Evolutionary conservation across 306 rosid genomes (phyloP), one percentile per base, ranked within the genome.

Genomic region (Casuarina cunninghamiana): DNA sequence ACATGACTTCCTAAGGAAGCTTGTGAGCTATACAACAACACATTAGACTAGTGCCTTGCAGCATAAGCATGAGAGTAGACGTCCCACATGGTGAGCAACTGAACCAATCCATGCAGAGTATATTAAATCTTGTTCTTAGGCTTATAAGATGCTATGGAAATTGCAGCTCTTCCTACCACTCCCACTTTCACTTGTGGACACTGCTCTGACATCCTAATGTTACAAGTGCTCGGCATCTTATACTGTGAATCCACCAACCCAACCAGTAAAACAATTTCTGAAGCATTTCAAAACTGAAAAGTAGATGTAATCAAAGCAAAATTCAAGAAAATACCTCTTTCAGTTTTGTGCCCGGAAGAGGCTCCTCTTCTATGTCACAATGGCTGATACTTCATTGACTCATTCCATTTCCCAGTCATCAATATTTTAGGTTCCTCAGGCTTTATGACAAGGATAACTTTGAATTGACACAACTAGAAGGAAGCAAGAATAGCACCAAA

Each of bases 331-430:
- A 86, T 72, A 94, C 98, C 98, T 90, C 96, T 84, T 92, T 87
- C 88, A 94, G 41, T 83, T 92, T 91, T 50, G 96, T 89, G 78
- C 84, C 85, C 21, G 94, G 90, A 72, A 87, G 90, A 80, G 97
- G 97, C 83, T 94, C 98, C 76, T 97, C 98, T 84, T 92, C 96
- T 79, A 80, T 13, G 80, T 94, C 98, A 83, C 98, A 92, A 26
- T 19, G 85, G 92, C 84, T 94, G 96, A 84, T 87, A 94, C 76
- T 84, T 85, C 91, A 94, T 46, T n/a, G 90, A 86, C 78, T 94
- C 89, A 63, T 90, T 90, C 98, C 97, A 94, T 82, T 92, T 92
- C 83, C 98, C 98, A 43, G 97, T 92, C 89, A 94, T 94, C 86
- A 94, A 79, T 69, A 90, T 77, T 86, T 92, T 91, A 19, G 97